Conservation (phyloP, 176 grass and related monocot genomes). For the Musa acuminata region DNA sequence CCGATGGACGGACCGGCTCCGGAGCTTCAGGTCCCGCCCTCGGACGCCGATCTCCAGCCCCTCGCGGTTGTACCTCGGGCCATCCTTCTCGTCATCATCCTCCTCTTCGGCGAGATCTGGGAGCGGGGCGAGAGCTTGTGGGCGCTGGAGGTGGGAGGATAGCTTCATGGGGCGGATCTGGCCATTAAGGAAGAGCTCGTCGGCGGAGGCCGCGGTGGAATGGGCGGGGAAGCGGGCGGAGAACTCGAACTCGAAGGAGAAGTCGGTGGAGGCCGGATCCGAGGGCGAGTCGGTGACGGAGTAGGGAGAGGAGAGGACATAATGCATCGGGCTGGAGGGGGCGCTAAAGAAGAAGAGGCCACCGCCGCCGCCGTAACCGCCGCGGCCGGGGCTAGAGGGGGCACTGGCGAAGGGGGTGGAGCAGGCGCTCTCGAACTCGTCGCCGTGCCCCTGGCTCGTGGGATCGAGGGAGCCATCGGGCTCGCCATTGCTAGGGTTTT, state of each 20-base stretch:
- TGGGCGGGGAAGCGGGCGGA: conserved; percentile 21
- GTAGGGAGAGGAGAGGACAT: conserved; percentile 1
- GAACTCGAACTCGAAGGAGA: conserved; percentile 23
- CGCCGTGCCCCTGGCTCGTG: not conserved
- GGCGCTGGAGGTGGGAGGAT: conserved; percentile 21
- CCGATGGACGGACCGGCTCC: conserved; percentile 20
- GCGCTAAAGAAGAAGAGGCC: conserved; percentile 20
- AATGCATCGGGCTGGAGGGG: conserved; percentile 22
- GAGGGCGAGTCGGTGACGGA: not conserved
- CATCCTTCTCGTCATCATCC: not conserved
- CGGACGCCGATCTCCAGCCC: not conserved
- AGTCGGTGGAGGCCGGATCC: conserved; percentile 1
- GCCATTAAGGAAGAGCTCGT: conserved; percentile 26
- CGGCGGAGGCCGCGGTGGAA: conserved; percentile 16
- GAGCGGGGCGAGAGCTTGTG: conserved; percentile 14
- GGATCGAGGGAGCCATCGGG: not conserved
- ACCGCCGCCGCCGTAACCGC: not conserved
- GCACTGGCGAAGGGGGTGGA: conserved; percentile 27
- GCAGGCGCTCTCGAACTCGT: conserved; percentile 22
- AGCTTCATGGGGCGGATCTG: conserved; percentile 28
- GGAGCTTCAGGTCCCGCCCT: conserved; percentile 17
- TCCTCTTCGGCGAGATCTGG: conserved; percentile 8
- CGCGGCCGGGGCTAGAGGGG: conserved; percentile 16
- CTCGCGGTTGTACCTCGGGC: not conserved
- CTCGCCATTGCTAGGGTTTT: conserved; percentile 14